Percentiles rank a stretch among this genome's conserved stretches.
These are phyloP conservation scores for Rhizopus sp. DNA, from an alignment of 371 early-diverging fungal genomes.

Conservation along the genomic window DNA sequence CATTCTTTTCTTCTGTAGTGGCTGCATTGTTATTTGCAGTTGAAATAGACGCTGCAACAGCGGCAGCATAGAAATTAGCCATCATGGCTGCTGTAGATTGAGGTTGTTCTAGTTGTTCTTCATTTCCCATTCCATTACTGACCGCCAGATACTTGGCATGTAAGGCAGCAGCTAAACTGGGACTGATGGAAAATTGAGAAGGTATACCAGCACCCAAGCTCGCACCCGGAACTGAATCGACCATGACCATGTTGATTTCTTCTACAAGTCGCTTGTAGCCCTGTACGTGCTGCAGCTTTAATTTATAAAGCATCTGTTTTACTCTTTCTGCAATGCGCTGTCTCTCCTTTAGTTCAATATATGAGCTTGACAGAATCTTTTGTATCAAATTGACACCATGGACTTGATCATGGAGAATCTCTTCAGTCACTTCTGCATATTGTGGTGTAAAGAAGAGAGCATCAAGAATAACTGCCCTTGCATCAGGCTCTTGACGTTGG, in stretches of 20 bases:
- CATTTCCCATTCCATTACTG: not conserved
- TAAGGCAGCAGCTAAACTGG: slow-evolving; percentile 41
- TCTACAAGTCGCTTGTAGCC: slow-evolving; percentile 84
- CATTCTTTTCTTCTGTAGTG: not conserved
- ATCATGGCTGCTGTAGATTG: slow-evolving; percentile 13
- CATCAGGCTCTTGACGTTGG: slow-evolving; percentile 88
- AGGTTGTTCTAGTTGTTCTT: slow-evolving; percentile 2
- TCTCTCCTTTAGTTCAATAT: slow-evolving; percentile 77
- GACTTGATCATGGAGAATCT: slow-evolving; percentile 78
- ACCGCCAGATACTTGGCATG: slow-evolving; percentile 36
- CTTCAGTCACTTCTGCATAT: not conserved
- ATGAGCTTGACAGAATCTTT: slow-evolving; percentile 82
- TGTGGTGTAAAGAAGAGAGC: slow-evolving; percentile 64
- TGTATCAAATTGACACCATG: slow-evolving; percentile 78
- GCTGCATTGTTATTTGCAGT: not conserved
- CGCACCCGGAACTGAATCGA: slow-evolving; percentile 45
- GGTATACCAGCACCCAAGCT: slow-evolving; percentile 23
- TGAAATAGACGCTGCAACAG: slow-evolving; percentile 6
- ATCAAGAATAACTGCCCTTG: slow-evolving; percentile 82
- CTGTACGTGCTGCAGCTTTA: slow-evolving; percentile 69
- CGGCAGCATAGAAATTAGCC: slow-evolving; percentile 21
- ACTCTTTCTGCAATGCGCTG: slow-evolving; percentile 80
- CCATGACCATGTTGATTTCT: slow-evolving; percentile 63
- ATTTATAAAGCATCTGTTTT: slow-evolving; percentile 56
- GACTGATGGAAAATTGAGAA: slow-evolving; percentile 33